Percentiles rank a stretch among this genome's conserved stretches.
These are phyloP conservation scores for Plantago elongata DNA, from an alignment of 257 asterid species.

Conservation along the genomic window DNA sequence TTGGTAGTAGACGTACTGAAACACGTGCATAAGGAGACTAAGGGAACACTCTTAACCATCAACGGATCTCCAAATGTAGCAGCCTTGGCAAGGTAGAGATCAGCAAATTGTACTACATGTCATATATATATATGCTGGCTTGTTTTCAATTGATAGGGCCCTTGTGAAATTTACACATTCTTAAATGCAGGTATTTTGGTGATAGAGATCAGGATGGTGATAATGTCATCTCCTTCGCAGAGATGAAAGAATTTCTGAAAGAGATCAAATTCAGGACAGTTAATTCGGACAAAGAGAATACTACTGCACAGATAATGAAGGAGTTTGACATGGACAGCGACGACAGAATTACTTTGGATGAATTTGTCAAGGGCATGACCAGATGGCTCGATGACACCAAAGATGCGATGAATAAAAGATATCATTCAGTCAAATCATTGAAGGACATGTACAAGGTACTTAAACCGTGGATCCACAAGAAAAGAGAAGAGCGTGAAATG, in stretches of 20 bases:
- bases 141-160: background rate
- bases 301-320: conserved; percentile 33
- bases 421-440: conserved; percentile 41
- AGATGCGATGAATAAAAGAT: conserved; percentile 41
- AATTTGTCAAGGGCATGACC: conserved; percentile 46
- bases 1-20: conserved; percentile 49
- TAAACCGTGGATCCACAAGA: conserved; percentile 53
- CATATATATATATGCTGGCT: background rate
- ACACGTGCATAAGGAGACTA: conserved; percentile 42
- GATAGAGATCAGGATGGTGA: conserved; percentile 47
- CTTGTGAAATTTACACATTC: background rate
- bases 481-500: conserved; percentile 51
- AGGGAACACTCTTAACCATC: conserved; percentile 35
- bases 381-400: conserved; percentile 62
- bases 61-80: conserved; percentile 50
- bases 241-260: conserved; percentile 39
- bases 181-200: conserved; percentile 29
- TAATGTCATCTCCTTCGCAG: conserved; percentile 36
- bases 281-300: conserved; percentile 29
- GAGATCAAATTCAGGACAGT: conserved; percentile 32
- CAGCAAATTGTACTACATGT: no score
- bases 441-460: conserved; percentile 48
- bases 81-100: conserved; percentile 39
- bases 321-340: conserved; percentile 44
- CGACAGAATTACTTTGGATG: conserved; percentile 44